These are phyloP conservation scores for Trametes pubescens DNA, from an alignment of 1,284 basidiomycete species.

Conservation along the genomic window DNA sequence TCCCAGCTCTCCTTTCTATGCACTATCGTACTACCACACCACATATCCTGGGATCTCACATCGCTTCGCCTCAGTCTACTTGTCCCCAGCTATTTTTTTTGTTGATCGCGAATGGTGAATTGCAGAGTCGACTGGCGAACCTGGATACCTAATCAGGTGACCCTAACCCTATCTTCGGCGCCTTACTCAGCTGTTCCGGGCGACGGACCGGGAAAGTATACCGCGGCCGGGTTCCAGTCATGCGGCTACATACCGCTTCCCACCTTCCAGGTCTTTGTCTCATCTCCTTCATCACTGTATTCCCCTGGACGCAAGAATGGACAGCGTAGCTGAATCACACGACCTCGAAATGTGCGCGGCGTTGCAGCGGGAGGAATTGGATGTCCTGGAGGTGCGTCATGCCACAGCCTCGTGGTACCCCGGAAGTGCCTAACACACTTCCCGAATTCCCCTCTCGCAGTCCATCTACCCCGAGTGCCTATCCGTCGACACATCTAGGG, in stretches of 20 bases:
- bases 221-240: neutral
- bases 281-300: neutral
- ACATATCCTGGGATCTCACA: neutral
- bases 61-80: neutral
- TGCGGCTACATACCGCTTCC: too few species aligned
- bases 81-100: neutral
- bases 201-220: neutral
- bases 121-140: constrained; percentile 6
- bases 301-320: constrained; percentile 7
- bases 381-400: constrained; percentile 62
- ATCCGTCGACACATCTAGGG: constrained; percentile 50
- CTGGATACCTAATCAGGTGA: constrained; percentile 16
- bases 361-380: constrained; percentile 52
- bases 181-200: constrained; percentile 10
- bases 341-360: constrained; percentile 36
- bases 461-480: constrained; percentile 78
- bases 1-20: neutral
- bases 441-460: constrained; percentile 45
- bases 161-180: constrained; percentile 10
- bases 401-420: too few species aligned
- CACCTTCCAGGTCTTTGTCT: neutral
- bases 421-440: too few species aligned
- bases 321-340: neutral
- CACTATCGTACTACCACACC: too few species aligned
- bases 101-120: neutral